Evolutionary conservation across 192 early-diverging fungal genomes (phyloP), one percentile per base, ranked within the genome.

Genomic region (Tieghemiomyces parasiticus): DNA sequence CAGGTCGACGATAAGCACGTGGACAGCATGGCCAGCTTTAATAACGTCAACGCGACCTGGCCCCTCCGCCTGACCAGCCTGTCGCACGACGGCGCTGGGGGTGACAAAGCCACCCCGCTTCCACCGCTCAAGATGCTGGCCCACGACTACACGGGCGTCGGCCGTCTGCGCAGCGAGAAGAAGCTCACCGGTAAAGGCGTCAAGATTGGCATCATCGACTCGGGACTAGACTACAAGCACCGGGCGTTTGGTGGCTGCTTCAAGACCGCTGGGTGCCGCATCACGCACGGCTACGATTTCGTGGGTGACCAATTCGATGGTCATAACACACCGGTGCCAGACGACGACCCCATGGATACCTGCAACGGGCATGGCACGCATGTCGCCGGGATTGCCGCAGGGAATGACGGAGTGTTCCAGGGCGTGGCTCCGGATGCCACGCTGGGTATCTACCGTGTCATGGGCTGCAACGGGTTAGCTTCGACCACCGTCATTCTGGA

Each of bases 401-500:
- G 38, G 12, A 20, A 42, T 32, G 35, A 47, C 46, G 3, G 0
- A 13, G 33, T 32, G n/a, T 54, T 66, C 61, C 61, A 42, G 63
- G 66, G 49, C 55, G 66, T 59, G 3, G 58, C 58, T 25, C 42
- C 28, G 28, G 22, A 29, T 22, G 49, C 28, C n/a, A 51, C 49
- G 6, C 6, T 51, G 6, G 49, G 49, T 8, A n/a, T n/a, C n/a
- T 51, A 51, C 28, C 49, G 49, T 29, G 9, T 29, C n/a, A 4
- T 51, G 22, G 49, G 28, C 28, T 51, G 49, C 49, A 61, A 35
- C 24, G 70, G 64, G 16, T 10, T 10, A 42, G 16, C 38, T 0
- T 60, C 73, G 0, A 73, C 77, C 35, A 79, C 81, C 53, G 62
- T 81, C 0, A 75, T 85, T 38, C 69, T 88, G 55, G 63, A 65